phyloP scores from a whole-genome alignment of 2,329 filamentous ascomycete species.

The Cladosporium sphaerospermum region DNA sequence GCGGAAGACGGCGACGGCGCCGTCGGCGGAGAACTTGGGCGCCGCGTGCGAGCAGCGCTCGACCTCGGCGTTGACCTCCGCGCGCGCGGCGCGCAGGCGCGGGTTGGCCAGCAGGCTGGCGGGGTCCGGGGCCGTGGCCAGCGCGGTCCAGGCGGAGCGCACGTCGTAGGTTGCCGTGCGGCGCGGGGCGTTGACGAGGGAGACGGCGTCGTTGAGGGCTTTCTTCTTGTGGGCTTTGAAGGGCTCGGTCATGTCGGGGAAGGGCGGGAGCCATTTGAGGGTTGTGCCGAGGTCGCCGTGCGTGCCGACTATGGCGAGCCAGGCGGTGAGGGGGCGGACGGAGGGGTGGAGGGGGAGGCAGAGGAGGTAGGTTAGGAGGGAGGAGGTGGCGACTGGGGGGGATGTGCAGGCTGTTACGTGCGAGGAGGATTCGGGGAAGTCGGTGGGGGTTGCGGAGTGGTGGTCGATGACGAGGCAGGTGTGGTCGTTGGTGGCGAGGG shows the following conservation, averaged over 20 bases:
- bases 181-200: conserved; percentile 59
- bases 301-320: conserved; percentile 59
- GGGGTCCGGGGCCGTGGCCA: conserved; percentile 47
- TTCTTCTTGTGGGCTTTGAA: conserved; percentile 59
- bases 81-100: conserved; percentile 48
- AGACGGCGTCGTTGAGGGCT: conserved; percentile 56
- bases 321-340: conserved; percentile 48
- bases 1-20: conserved; percentile 55
- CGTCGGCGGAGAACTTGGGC: conserved; percentile 59
- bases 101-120: conserved; percentile 45
- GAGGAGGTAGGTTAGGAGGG: conserved; percentile 58
- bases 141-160: conserved; percentile 53
- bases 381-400: conserved; percentile 59
- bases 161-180: conserved; percentile 57
- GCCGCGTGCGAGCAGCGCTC: conserved; percentile 55
- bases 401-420: conserved; percentile 58
- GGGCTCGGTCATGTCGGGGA: conserved; percentile 57
- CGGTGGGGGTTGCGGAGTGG: conserved; percentile 50
- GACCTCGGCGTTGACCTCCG: conserved; percentile 56
- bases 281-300: conserved; percentile 61
- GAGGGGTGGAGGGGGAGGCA: conserved; percentile 51
- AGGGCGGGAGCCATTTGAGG: conserved; percentile 60
- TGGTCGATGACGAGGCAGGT: conserved; percentile 59
- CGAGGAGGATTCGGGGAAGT: conserved; percentile 50
- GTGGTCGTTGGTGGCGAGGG: conserved; percentile 47